phyloP scores from a whole-genome alignment of 2,329 filamentous ascomycete species.

The Colletotrichum navitas region DNA sequence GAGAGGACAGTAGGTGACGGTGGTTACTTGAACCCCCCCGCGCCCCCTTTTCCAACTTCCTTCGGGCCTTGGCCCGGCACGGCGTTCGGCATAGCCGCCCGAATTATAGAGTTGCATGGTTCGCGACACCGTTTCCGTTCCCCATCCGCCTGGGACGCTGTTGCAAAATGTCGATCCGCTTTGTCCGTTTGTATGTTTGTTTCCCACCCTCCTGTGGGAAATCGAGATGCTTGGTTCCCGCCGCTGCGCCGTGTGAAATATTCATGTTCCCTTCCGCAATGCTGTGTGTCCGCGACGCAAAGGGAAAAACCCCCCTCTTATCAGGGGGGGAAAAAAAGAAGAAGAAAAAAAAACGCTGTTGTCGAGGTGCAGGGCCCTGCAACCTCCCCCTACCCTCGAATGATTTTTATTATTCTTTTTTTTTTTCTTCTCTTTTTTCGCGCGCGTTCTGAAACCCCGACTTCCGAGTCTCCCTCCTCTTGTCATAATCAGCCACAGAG shows the following conservation, averaged over 20 bases:
- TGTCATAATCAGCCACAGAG: background rate
- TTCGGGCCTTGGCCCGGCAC: background rate
- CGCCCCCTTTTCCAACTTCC: too few relatives aligned
- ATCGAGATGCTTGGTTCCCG: conserved; percentile 7
- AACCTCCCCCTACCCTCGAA: background rate
- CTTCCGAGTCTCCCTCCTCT: background rate
- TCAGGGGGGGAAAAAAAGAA: too few relatives aligned
- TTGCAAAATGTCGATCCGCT: background rate
- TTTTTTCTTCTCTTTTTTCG: background rate
- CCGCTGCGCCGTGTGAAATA: background rate
- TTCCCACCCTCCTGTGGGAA: background rate
- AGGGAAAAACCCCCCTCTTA: background rate
- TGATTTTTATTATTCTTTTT: background rate
- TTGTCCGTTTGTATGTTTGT: background rate
- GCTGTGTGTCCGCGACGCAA: background rate
- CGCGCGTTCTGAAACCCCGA: background rate
- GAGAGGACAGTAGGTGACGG: background rate
- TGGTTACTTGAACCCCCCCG: background rate
- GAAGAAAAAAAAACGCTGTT: background rate
- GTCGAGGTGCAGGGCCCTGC: background rate
- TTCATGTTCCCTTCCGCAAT: background rate
- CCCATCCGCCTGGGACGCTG: conserved; percentile 6
- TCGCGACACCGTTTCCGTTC: conserved; percentile 10
- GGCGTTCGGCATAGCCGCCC: conserved; percentile 14
- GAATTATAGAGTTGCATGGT: conserved; percentile 19